Base-by-base conservation (phyloP, 1,284 basidiomycete genomes). In the Trametes versicolor region DNA sequence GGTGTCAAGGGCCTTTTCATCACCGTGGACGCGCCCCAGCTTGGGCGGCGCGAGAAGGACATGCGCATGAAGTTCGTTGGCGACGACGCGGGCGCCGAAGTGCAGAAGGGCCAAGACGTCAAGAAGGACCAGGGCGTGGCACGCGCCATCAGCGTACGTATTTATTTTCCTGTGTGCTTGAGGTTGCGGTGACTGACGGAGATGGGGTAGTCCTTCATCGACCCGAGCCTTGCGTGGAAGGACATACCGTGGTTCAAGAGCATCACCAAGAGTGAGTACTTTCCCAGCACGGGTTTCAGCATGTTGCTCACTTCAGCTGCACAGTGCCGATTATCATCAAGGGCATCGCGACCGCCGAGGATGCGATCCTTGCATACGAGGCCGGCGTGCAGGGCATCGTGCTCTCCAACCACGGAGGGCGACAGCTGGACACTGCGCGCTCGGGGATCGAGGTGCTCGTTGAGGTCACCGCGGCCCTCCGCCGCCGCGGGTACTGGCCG, bases 261-360 rank as follows among this genome's bases (percentile, higher is more conserved):
- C 70, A 95, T 97, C 69, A 98, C 97, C 0, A 91, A 89, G 70
- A 95, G 92, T 93, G 72, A 60, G 82, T 57, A 9, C 9, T 17
- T 43, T 43, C 4, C 27, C 29, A 32, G 2, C 15, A 29, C 3
- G 7, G 32, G 25, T 51, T 10, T 32, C 34, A 27, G 12, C 27
- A n/a, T 63, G 41, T 65, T 29, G 17, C 34, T 13, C n/a, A n/a
- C 29, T 51, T 0, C 25, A 25, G 57, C 41, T 4, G 1, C 37
- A 10, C 70, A 93, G 92, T 98, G 93, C 96, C 96, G n/a, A 83
- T 99, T 67, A 88, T 98, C 68, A 81, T 99, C 50, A 99, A 98
- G 78, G 95, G 97, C 63, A 94, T 98, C 75, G 13, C 95, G 94
- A 79, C 65, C 8, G 71, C 68, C 56, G 75, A 90, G 85, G 95